Conservation (phyloP, 768 basidiomycete genomes). For the Russula olivacea region DNA sequence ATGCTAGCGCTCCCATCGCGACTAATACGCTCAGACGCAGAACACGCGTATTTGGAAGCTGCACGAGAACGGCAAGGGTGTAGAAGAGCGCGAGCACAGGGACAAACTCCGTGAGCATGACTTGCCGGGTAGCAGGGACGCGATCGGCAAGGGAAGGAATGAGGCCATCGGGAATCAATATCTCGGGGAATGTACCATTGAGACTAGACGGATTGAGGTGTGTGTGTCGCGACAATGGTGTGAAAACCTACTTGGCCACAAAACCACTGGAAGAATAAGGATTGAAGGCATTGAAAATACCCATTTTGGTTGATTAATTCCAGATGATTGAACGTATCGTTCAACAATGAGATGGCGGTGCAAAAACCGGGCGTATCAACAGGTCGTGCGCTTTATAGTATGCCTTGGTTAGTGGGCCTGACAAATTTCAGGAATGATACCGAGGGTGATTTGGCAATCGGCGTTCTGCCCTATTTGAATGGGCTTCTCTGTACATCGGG, state of each 20-base stretch:
- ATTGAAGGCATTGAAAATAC: slow-evolving; percentile 7
- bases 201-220: not conserved
- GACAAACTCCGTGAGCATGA: slow-evolving; percentile 34
- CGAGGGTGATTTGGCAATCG: not conserved
- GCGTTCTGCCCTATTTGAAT: too few relatives aligned
- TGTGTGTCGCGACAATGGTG: not conserved
- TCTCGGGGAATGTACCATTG: slow-evolving; percentile 9
- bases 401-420: too few relatives aligned
- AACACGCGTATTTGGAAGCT: slow-evolving; percentile 40
- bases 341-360: not conserved
- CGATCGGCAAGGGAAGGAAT: slow-evolving; percentile 14
- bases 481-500: too few relatives aligned
- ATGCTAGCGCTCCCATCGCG: slow-evolving; percentile 40
- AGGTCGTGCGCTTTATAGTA: not conserved
- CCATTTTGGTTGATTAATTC: slow-evolving; percentile 1
- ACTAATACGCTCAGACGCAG: slow-evolving; percentile 47
- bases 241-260: slow-evolving; percentile 3
- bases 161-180: slow-evolving; percentile 9
- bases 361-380: not conserved
- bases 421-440: too few relatives aligned
- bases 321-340: not conserved
- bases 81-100: slow-evolving; percentile 45
- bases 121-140: slow-evolving; percentile 1
- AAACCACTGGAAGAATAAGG: not conserved
- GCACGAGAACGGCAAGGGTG: slow-evolving; percentile 47